These are phyloP conservation scores for Trypanosoma melophagium DNA, from an alignment of 208 protist species.

Conservation along the genomic window DNA sequence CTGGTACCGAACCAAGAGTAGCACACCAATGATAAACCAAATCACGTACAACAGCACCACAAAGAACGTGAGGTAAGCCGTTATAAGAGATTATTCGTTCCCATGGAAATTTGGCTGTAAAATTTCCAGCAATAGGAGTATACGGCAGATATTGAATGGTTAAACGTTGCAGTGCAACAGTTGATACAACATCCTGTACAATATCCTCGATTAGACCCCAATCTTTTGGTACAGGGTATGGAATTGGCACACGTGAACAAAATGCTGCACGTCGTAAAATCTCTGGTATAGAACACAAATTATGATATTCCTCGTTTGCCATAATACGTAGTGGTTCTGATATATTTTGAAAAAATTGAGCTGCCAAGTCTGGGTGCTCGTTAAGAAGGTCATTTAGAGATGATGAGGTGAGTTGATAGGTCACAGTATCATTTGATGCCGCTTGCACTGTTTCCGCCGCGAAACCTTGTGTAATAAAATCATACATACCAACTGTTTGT, in stretches of 20 bases:
- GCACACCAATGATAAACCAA: conserved; percentile 56
- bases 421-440: conserved; percentile 66
- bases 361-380: conserved; percentile 65
- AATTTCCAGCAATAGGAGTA: conserved; percentile 2
- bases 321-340: conserved; percentile 70
- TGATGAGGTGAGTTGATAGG: conserved; percentile 73
- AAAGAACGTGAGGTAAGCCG: conserved; percentile 39
- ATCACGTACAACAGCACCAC: conserved; percentile 43
- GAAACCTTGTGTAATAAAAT: conserved; percentile 70
- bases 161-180: conserved; percentile 45
- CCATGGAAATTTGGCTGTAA: not conserved
- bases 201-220: conserved; percentile 61
- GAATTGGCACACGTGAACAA: conserved; percentile 46
- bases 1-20: conserved; percentile 24
- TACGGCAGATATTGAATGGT: conserved; percentile 58
- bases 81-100: conserved; percentile 18
- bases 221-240: conserved; percentile 29
- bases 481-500: conserved; percentile 79
- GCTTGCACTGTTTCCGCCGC: conserved; percentile 71
- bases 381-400: conserved; percentile 75
- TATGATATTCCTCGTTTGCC: conserved; percentile 57
- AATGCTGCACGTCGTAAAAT: conserved; percentile 48
- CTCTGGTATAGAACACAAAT: conserved; percentile 39
- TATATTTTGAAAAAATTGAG: conserved; percentile 80
- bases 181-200: conserved; percentile 61